Conservation (phyloP, 768 basidiomycete genomes). For the Leccinum longicurvipes region DNA sequence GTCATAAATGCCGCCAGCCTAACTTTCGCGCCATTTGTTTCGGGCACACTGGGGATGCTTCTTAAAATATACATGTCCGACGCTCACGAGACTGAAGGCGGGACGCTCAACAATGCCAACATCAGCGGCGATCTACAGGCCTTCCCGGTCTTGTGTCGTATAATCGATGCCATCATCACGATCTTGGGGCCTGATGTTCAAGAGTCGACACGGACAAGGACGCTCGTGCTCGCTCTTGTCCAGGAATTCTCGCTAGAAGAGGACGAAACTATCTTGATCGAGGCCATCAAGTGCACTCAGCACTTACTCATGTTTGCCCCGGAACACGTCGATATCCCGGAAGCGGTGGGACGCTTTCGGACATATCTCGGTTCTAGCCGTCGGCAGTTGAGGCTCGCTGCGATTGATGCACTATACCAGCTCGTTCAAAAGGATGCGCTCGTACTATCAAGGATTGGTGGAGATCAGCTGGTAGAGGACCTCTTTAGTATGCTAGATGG, state of each 20-base stretch:
- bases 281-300: slow-evolving; percentile 94
- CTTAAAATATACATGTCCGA: slow-evolving; percentile 88
- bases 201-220: slow-evolving; percentile 77
- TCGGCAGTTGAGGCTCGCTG: slow-evolving; percentile 85
- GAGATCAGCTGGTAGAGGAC: slow-evolving; percentile 91
- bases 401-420: slow-evolving; percentile 95
- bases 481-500: slow-evolving; percentile 95
- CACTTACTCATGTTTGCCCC: slow-evolving; percentile 97
- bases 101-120: slow-evolving; percentile 77
- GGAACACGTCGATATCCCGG: slow-evolving; percentile 76
- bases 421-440: slow-evolving; percentile 94
- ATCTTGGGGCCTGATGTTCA: slow-evolving; percentile 95
- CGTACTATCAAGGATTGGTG: slow-evolving; percentile 88
- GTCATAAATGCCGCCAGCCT: slow-evolving; percentile 92
- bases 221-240: slow-evolving; percentile 79
- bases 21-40: slow-evolving; percentile 85
- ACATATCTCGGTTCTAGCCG: slow-evolving; percentile 76
- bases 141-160: slow-evolving; percentile 87
- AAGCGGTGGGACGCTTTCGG: slow-evolving; percentile 75
- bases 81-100: slow-evolving; percentile 91
- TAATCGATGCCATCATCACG: slow-evolving; percentile 90
- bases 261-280: slow-evolving; percentile 85
- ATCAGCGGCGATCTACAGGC: slow-evolving; percentile 87
- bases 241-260: slow-evolving; percentile 81
- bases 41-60: slow-evolving; percentile 84